A percentile compares a stretch with the other conserved stretches of the same genome.
phyloP scores from a whole-genome alignment of 169 alveolate species.

The Cryptosporidium meleagridis region DNA sequence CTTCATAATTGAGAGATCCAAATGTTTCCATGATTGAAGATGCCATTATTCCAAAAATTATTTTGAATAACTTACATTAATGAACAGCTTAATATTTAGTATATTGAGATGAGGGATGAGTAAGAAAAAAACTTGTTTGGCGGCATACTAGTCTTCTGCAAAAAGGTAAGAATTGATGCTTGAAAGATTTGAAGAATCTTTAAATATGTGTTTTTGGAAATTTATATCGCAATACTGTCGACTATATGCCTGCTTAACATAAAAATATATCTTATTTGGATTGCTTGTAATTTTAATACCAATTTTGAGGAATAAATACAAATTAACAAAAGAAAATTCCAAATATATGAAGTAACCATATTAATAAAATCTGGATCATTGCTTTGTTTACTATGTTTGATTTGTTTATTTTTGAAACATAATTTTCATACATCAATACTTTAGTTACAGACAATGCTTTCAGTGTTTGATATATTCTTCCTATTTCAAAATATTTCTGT shows the following conservation, averaged over 20 bases:
- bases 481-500: too few relatives aligned
- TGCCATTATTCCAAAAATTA: conserved; percentile 3
- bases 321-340: too few relatives aligned
- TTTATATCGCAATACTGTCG: background rate
- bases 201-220: background rate
- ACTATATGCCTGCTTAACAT: background rate
- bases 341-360: too few relatives aligned
- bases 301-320: too few relatives aligned
- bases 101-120: background rate
- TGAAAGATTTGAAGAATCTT: background rate
- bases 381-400: too few relatives aligned
- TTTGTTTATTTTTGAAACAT: too few relatives aligned
- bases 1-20: conserved; percentile 36
- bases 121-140: background rate
- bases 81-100: background rate
- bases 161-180: too few relatives aligned
- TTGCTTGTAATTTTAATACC: too few relatives aligned
- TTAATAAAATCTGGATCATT: background rate
- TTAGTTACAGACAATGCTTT: too few relatives aligned
- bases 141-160: background rate
- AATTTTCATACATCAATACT: too few relatives aligned
- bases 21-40: conserved; percentile 29
- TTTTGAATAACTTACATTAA: background rate
- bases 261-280: too few relatives aligned
- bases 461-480: too few relatives aligned